These are phyloP conservation scores for Globisporangium splendens DNA, from an alignment of 352 stramenopile genomes.

Conservation along the genomic window DNA sequence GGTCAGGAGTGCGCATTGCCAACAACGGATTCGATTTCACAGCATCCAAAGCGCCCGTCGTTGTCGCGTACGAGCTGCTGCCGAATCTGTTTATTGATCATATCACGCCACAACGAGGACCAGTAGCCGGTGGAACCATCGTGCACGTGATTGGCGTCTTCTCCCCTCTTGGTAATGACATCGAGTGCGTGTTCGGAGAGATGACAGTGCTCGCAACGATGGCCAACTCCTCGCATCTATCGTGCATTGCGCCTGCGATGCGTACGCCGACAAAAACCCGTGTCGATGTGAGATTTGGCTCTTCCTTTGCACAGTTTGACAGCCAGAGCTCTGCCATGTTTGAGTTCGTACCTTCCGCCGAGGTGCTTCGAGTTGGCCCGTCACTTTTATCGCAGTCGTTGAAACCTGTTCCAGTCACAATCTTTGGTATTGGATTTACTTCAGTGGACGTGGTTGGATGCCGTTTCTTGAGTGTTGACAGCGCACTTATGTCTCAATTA, in stretches of 20 bases:
- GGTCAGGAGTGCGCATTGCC: constrained; percentile 39
- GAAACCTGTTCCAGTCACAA: constrained; percentile 16
- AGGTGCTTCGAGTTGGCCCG: constrained; percentile 25
- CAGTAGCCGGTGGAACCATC: constrained; percentile 32
- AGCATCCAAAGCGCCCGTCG: constrained; percentile 6
- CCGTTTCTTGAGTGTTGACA: constrained; percentile 16
- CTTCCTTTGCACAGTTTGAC: constrained; percentile 23
- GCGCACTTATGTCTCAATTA: background rate
- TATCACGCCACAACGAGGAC: constrained; percentile 27
- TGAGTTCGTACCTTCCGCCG: constrained; percentile 21
- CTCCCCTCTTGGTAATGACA: constrained; percentile 14
- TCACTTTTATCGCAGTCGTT: constrained; percentile 28
- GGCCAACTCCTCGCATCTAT: constrained; percentile 25
- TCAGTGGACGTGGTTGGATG: constrained; percentile 20
- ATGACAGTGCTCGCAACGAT: constrained; percentile 17
- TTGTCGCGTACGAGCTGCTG: constrained; percentile 24
- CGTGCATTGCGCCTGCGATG: constrained; percentile 26
- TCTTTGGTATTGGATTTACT: constrained; percentile 27
- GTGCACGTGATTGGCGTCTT: constrained; percentile 40
- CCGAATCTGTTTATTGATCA: constrained; percentile 31
- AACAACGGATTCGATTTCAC: constrained; percentile 63
- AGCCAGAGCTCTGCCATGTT: constrained; percentile 15
- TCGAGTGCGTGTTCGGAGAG: constrained; percentile 44
- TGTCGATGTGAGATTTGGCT: constrained; percentile 23
- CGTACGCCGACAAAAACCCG: constrained; percentile 11